Conservation (phyloP, 805 yeast genomes). For the Kazachstania martiniae region DNA sequence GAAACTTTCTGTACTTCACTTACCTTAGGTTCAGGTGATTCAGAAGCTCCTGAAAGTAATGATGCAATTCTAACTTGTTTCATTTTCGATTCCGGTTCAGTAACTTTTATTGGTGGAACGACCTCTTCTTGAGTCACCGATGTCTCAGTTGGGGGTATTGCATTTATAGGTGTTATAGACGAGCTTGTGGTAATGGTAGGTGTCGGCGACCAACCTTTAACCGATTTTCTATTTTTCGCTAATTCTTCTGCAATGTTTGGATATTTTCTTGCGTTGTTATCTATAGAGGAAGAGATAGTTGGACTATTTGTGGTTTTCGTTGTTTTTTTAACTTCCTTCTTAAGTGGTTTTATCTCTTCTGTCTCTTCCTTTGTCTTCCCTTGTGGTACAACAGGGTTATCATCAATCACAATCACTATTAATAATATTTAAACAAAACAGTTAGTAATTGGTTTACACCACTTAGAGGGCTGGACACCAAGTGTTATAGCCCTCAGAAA, state of each 20-base stretch:
- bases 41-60: conserved; percentile 8
- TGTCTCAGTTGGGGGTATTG: too few species aligned
- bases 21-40: not conserved
- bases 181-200: not conserved
- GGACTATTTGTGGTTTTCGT: too few species aligned
- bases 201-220: conserved; percentile 9
- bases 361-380: not conserved
- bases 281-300: not conserved
- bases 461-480: too few species aligned
- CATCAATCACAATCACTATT: not conserved
- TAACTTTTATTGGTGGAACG: too few species aligned
- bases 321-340: too few species aligned
- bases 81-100: conserved; percentile 2
- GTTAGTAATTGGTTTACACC: too few species aligned
- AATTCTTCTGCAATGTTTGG: conserved; percentile 26
- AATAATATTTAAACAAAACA: too few species aligned
- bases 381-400: not conserved
- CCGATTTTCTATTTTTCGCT: conserved; percentile 24
- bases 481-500: too few species aligned
- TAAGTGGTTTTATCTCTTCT: not conserved
- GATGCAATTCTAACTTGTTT: conserved; percentile 14
- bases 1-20: not conserved
- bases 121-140: too few species aligned
- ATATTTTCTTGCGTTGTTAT: conserved; percentile 3
- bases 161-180: not conserved